Conservation (phyloP, 495 filamentous ascomycete species). For the Aspergillus heteromorphus region DNA sequence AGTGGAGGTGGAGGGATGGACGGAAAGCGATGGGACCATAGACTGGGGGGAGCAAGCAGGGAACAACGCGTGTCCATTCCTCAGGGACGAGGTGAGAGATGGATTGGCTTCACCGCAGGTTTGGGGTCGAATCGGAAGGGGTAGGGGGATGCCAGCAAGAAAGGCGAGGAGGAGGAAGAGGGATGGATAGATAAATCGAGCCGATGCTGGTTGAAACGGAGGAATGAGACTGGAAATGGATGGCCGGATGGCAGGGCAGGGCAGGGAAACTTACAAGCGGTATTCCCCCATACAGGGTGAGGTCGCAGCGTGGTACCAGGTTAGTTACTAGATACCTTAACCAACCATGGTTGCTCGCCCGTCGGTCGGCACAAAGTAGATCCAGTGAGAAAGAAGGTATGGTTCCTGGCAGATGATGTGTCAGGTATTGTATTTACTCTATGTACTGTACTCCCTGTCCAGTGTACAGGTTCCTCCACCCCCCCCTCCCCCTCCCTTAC, state of each 20-base stretch:
- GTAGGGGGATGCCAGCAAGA: background rate
- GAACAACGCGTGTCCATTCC: constrained; percentile 40
- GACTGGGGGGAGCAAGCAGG: constrained; percentile 21
- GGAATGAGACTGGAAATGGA: background rate
- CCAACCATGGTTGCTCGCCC: too few species aligned
- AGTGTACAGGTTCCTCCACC: background rate
- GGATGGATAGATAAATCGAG: background rate
- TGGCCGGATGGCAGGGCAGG: background rate
- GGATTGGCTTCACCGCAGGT: background rate
- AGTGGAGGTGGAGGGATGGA: constrained; percentile 10
- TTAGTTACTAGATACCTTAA: too few species aligned
- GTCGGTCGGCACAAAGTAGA: too few species aligned
- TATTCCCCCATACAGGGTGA: too few species aligned
- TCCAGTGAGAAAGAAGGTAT: background rate
- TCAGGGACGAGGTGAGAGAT: constrained; percentile 6
- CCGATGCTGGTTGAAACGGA: background rate
- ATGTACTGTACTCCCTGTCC: too few species aligned
- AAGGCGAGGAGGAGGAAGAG: background rate
- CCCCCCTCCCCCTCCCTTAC: background rate
- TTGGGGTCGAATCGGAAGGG: background rate
- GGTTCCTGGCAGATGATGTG: background rate
- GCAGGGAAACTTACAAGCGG: background rate
- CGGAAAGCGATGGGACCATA: constrained; percentile 12
- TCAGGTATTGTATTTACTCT: constrained; percentile 19
- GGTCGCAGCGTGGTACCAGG: too few species aligned